Evolutionary conservation across 345 rosid species (phyloP), one percentile per base, ranked within the genome.

Genomic region (Toxicodendron radicans): DNA sequence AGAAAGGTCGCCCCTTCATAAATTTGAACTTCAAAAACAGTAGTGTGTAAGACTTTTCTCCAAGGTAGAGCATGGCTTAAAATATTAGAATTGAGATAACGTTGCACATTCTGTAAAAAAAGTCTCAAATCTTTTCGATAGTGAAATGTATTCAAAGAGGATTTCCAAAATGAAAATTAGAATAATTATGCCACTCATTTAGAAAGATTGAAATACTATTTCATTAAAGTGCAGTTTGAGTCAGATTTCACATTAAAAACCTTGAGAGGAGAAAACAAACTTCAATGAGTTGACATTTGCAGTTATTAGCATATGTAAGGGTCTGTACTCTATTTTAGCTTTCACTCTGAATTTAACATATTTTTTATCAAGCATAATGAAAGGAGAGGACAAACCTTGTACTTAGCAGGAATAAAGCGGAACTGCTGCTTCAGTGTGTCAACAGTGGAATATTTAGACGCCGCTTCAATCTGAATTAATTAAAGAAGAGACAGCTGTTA

Each of bases 391-490:
- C 60, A 73, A 64, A 93, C 99, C 97, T 95, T 95, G 83, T 90
- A 78, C 81, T 90, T 90, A 10, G 97, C 94, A 21, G 98, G 89
- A 75, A 95, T 58, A 77, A 91, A 87, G 69, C 86, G 78, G 79
- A 81, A 93, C 66, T 87, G 92, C 85, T 95, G 98, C 84, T 93
- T 91, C 54, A 95, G 79, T 75, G 97, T 90, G 72, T 93, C 98
- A 35, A 91, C 97, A 23, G 97, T 95, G 51, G 98, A 95, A 83
- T 95, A 93, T 77, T 93, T 95, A 2, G 97, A 87, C 59, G 93
- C 87, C 70, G 98, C 97, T 86, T 95, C 97, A 82, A 93, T 93
- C 98, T 95, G 84, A 71, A 76, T 63, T 38, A 66, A 60, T 38
- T 38, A 64, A 66, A 64, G 17, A 79, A 73, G 23, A 13, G 66